A percentile compares a stretch with the other conserved stretches of the same genome.
These are phyloP conservation scores for Asterionellopsis glacialis DNA, from an alignment of 108 stramenopile species.

Conservation along the genomic window DNA sequence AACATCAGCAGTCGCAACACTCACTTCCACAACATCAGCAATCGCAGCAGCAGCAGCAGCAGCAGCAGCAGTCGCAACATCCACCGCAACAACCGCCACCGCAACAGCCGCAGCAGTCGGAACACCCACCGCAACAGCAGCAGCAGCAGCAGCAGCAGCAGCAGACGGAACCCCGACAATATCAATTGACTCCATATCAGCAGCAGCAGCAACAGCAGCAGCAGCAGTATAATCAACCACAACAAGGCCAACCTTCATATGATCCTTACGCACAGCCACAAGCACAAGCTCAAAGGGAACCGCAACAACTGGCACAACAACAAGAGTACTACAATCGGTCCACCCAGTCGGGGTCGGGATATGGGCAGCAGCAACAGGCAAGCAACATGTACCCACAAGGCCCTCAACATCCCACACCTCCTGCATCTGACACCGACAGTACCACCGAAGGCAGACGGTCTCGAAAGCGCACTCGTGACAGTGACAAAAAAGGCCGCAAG, in stretches of 20 bases:
- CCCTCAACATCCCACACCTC: background rate
- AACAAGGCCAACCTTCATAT: slow-evolving; percentile 2
- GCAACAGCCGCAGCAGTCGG: slow-evolving; percentile 1
- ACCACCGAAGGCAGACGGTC: no score
- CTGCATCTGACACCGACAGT: background rate
- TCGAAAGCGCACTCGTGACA: background rate
- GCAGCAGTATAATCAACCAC: slow-evolving; percentile 10
- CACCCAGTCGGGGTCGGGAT: no score
- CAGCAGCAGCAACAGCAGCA: slow-evolving; percentile 1
- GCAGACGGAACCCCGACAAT: slow-evolving; percentile 3
- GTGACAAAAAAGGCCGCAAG: slow-evolving; percentile 24
- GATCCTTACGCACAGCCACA: no score
- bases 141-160: slow-evolving; percentile 4
- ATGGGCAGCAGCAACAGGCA: no score
- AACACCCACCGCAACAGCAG: slow-evolving; percentile 9
- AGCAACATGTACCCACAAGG: background rate
- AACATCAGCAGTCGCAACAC: slow-evolving; percentile 10
- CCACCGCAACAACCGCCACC: slow-evolving; percentile 7
- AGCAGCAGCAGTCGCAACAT: slow-evolving; percentile 9
- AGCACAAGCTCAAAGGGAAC: slow-evolving; percentile 3
- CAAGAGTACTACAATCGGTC: background rate
- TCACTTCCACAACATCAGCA: slow-evolving; percentile 2
- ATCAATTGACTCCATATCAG: background rate
- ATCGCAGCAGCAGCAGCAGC: slow-evolving; percentile 1
- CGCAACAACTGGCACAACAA: slow-evolving; percentile 6